Base-by-base conservation (phyloP, 2,329 filamentous ascomycete genomes). In the Endoconidiophora laricicola region DNA sequence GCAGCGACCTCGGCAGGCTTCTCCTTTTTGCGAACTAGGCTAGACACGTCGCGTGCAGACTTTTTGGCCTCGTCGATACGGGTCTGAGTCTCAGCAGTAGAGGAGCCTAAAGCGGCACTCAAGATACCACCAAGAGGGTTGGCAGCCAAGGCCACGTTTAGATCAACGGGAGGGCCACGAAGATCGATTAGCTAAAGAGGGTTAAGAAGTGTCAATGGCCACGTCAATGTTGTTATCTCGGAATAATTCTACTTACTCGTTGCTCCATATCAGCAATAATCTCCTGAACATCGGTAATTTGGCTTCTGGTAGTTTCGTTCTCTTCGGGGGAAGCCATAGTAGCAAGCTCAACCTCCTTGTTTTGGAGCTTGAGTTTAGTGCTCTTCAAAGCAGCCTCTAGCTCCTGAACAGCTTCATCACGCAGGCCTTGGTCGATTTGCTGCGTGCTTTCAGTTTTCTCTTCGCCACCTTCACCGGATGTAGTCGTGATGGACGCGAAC, bases 221-320 rank as follows among this genome's bases (percentile, higher is more conserved):
- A 22, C n/a, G 6, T 2, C 24, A n/a, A n/a, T 10, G 16, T 20
- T 38, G 22, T 23, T 52, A 14, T 38, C 4, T 12, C 14, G 24
- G 40, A 43, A 7, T 2, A 29, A 26, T 33, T 33, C 29, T 10
- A 65, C 74, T 64, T 66, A 83, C 78, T 56, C 83, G 71, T 61
- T 81, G 75, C 65, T 86, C 79, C 76, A 91, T 85, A 56, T 91
- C 85, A 48, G 73, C 72, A 44, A 90, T 73, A 56, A 91, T 78
- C 54, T 87, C 81, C 65, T 83, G 84, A 56, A 85, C 81, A 54
- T 91, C 83, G 48, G 69, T 65, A 54, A 91, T 82, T 53, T 74
- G 71, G 54, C 69, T 70, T 57, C 76, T 69, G 40, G 73, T 73
- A 54, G 76, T 60, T 46, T 83, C 79, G 55, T 79, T 80, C 53